These are phyloP conservation scores for Sarocladium oryzae DNA, from an alignment of 2,329 filamentous ascomycete species.

Conservation along the genomic window DNA sequence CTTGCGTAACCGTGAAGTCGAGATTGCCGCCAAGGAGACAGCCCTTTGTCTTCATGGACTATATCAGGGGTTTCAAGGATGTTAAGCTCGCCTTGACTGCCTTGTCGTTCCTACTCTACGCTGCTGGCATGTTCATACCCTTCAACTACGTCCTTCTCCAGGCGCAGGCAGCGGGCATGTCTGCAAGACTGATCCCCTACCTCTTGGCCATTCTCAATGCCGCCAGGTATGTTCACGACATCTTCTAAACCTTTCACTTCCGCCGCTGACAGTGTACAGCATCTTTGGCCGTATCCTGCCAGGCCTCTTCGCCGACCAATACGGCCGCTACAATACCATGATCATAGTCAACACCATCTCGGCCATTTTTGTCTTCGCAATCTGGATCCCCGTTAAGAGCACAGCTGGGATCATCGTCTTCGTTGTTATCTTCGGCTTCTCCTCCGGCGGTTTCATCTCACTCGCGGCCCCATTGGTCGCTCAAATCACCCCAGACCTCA, in stretches of 20 bases:
- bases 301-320: constrained; percentile 38
- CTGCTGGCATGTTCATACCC: constrained; percentile 47
- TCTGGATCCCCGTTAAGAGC: constrained; percentile 43
- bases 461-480: constrained; percentile 58
- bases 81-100: constrained; percentile 36
- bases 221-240: constrained; percentile 29
- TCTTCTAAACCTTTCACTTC: not conserved
- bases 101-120: constrained; percentile 46
- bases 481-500: constrained; percentile 59
- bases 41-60: constrained; percentile 40
- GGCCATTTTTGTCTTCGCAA: constrained; percentile 34
- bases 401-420: constrained; percentile 58
- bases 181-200: constrained; percentile 35
- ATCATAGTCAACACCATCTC: constrained; percentile 47
- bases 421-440: constrained; percentile 62
- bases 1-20: constrained; percentile 30
- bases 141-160: constrained; percentile 48
- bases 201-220: constrained; percentile 52
- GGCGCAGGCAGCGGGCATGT: constrained; percentile 37
- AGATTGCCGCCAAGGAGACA: constrained; percentile 38
- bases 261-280: constrained; percentile 19
- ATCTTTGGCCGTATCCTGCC: constrained; percentile 47
- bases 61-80: constrained; percentile 40
- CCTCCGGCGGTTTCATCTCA: constrained; percentile 59
- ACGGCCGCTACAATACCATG: constrained; percentile 41